Base-by-base conservation (phyloP, 2,329 filamentous ascomycete genomes). In the Sporothrix sp. region DNA sequence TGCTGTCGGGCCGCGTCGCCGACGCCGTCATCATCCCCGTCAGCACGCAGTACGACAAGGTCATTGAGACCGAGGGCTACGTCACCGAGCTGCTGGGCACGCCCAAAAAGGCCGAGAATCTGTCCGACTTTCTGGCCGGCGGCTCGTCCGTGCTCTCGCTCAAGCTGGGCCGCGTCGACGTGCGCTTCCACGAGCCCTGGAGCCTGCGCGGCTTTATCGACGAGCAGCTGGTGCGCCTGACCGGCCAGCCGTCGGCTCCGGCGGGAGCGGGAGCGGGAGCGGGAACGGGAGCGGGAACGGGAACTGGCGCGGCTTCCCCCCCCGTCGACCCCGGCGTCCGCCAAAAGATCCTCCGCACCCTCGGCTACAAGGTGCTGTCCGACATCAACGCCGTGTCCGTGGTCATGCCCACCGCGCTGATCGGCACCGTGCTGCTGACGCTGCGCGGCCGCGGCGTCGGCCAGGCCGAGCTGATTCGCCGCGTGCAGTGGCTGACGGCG, bases 31-130 rank as follows among this genome's bases (percentile, higher is more conserved):
- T 98, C 48, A 95, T 91, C 59, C 93, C 93, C 0, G 93, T 98
- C 40, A 94, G 87, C 65, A 96, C 90, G 1, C 93, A 98, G 64
- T 98, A 98, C 63, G 93, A 98, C 72, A 98, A 97, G 63, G 93
- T 98, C 51, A 94, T 98, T 53, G 93, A 98, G 66, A 95, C 94
- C 1, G 89, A 95, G 66, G 93, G 89, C 5, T 98, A 98, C 62
- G 91, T 97, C 39, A 93, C 83, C 30, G 93, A 98, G 65, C 77
- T 98, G 2, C 76, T 98, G 0, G 93, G 93, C 3, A 84, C 94
- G 55, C 93, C 93, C 0, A 98, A 98, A 67, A 87, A 87, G 61
- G 95, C 95, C 63, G 93, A 98, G 63, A 96, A 95, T 55, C 70
- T 98, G 33, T 79, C 82, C 30, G 87, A 94, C 60, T 95, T 98